Evolutionary conservation across 129 eudicot species (phyloP).

Genomic region (Saposhnikovia divaricata): DNA sequence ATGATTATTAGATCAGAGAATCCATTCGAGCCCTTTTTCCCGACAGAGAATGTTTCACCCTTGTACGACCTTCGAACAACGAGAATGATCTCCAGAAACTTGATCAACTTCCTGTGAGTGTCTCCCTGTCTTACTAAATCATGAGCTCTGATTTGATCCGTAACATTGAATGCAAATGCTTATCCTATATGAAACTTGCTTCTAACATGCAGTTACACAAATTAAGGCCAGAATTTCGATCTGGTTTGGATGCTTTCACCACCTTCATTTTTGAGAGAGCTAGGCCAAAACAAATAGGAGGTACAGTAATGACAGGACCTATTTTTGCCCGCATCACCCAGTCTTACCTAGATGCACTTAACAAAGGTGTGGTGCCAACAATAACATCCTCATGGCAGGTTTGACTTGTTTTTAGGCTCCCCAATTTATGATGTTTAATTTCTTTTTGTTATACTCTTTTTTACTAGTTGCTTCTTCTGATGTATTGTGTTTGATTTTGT

Average conservation of each 20-base stretch:
- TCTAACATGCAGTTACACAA: constrained; percentile 46
- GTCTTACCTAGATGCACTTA: constrained; percentile 92
- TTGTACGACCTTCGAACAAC: constrained; percentile 81
- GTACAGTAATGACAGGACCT: constrained; percentile 93
- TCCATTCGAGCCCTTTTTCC: constrained; percentile 98
- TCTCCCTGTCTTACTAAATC: constrained; percentile 6
- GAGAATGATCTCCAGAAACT: constrained; percentile 88
- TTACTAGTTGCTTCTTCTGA: not conserved
- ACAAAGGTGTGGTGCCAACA: constrained; percentile 97
- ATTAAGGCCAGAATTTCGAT: constrained; percentile 87
- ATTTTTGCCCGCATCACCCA: constrained; percentile 90
- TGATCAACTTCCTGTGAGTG: constrained; percentile 77
- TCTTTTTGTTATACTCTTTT: constrained; percentile 6
- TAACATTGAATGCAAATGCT: not conserved
- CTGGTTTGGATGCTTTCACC: constrained; percentile 87
- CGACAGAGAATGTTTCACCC: constrained; percentile 96
- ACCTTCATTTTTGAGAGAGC: constrained; percentile 95
- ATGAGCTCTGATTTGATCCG: not conserved
- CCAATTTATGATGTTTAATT: not conserved
- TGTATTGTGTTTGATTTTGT: not conserved
- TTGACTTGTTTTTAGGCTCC: constrained; percentile 12
- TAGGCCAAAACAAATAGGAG: constrained; percentile 89
- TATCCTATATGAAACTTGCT: not conserved
- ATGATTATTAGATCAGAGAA: constrained; percentile 69
- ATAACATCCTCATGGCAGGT: constrained; percentile 99